Evolutionary conservation across 371 early-diverging fungal genomes (phyloP), one percentile per base, ranked within the genome.

Genomic region (Rhizopus sp.): DNA sequence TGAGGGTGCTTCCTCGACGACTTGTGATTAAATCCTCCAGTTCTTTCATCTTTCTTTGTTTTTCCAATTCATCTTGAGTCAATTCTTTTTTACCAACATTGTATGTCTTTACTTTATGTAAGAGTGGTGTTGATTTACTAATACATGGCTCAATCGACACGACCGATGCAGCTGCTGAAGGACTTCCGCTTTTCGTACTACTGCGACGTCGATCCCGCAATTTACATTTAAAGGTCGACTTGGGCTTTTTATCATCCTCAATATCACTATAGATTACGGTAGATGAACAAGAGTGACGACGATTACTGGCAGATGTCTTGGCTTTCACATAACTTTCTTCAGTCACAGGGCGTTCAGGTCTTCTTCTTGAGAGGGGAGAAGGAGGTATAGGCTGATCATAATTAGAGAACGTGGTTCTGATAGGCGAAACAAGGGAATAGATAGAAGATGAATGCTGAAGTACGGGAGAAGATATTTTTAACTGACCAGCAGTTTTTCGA

Each of bases 1-100:
- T 78, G 16, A 78, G 54, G 17, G 78, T 78, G 42, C 78, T 74
- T 53, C 67, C 75, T 35, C 75, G 62, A n/a, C 75, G 62, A 17
- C 75, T 69, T 23, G 68, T 66, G 49, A 78, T 78, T 35, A 74
- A 53, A 47, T 78, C 78, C 49, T 78, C 78, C 7, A 78, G 55
- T 42, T 72, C 72, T 38, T 66, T 59, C 45, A 64, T 68, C 46
- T 69, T 70, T 17, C 69, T 64, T 33, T 59, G 57, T 35, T 62
- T 63, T 37, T 77, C 78, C 16, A 58, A 32, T 13, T 74, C 72
- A 4, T 63, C 53, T 4, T 33, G 31, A 29, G 39, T 42, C 13
- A 12, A 39, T 10, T 6, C 15, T 15, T 49, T 55, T 30, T 59
- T 57, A 3, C 50, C 53, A 31, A 66, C 54, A 39, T 72, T 72